These are phyloP conservation scores for Nicotiana attenuata DNA, from an alignment of 257 asterid species.

Conservation along the genomic window DNA sequence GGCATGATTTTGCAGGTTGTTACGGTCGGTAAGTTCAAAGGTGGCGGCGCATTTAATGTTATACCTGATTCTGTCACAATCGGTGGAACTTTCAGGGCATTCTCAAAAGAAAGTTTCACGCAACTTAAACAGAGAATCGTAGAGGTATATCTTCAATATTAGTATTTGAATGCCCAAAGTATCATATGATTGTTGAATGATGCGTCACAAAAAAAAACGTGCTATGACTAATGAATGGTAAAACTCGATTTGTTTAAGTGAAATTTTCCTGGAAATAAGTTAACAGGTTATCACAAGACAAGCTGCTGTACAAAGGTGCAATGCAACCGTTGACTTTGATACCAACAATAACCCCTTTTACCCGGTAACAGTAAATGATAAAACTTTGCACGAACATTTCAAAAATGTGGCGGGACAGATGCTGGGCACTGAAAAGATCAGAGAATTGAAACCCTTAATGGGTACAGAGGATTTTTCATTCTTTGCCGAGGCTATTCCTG, in stretches of 20 bases:
- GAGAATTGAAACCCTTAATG: slow-evolving; percentile 33
- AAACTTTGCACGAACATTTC: slow-evolving; percentile 43
- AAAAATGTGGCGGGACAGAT: slow-evolving; percentile 29
- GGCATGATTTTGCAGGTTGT: slow-evolving; percentile 42
- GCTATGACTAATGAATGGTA: neutral
- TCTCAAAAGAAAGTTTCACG: slow-evolving; percentile 34
- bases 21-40: slow-evolving; percentile 45
- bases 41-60: slow-evolving; percentile 58
- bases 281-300: slow-evolving; percentile 47
- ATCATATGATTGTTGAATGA: neutral
- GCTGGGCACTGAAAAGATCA: slow-evolving; percentile 37
- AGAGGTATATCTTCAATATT: slow-evolving; percentile 37
- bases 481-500: slow-evolving; percentile 53
- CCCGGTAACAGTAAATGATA: slow-evolving; percentile 45
- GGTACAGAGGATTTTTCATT: slow-evolving; percentile 65
- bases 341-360: slow-evolving; percentile 37
- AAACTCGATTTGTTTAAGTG: neutral
- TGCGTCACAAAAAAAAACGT: neutral
- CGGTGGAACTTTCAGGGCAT: slow-evolving; percentile 73
- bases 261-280: neutral
- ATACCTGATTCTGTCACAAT: slow-evolving; percentile 54
- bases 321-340: slow-evolving; percentile 35
- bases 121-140: slow-evolving; percentile 51
- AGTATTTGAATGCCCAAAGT: neutral
- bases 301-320: slow-evolving; percentile 60